These are phyloP conservation scores for Xerocomellus amylosporus DNA, from an alignment of 768 basidiomycete genomes.

Conservation along the genomic window DNA sequence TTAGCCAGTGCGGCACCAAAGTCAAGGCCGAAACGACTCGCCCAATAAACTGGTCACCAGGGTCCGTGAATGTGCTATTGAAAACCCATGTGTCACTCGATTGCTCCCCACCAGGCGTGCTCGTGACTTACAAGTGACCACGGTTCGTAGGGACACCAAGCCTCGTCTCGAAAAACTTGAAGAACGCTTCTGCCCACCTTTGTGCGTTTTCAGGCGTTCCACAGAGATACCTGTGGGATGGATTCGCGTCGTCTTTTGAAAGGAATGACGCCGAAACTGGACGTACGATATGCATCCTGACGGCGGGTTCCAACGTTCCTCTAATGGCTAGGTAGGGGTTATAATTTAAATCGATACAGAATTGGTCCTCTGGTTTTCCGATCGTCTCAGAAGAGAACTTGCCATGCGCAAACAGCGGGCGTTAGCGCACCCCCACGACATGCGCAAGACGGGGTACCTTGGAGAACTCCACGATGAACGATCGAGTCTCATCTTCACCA, in stretches of 20 bases:
- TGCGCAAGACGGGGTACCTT: not conserved
- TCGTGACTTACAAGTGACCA: slow-evolving; percentile 50
- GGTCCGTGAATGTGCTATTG: slow-evolving; percentile 2
- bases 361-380: slow-evolving; percentile 50
- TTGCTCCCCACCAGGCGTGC: not conserved
- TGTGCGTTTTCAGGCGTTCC: slow-evolving; percentile 49
- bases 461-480: slow-evolving; percentile 1
- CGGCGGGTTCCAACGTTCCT: slow-evolving; percentile 62
- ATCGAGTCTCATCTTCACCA: not conserved
- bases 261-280: not conserved
- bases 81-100: not conserved
- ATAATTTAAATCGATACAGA: slow-evolving; percentile 49
- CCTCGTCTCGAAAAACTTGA: slow-evolving; percentile 50
- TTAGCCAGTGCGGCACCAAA: not conserved
- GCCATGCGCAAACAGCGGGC: not conserved
- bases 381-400: slow-evolving; percentile 46
- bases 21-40: not conserved
- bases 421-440: not conserved
- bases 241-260: not conserved
- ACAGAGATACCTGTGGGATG: slow-evolving; percentile 47
- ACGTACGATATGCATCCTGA: slow-evolving; percentile 36
- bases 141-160: slow-evolving; percentile 48
- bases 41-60: slow-evolving; percentile 4
- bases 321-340: slow-evolving; percentile 56
- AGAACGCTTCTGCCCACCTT: slow-evolving; percentile 52